These are phyloP conservation scores for Ophiostoma australiae DNA, from an alignment of 2,329 filamentous ascomycete species.

Conservation along the genomic window DNA sequence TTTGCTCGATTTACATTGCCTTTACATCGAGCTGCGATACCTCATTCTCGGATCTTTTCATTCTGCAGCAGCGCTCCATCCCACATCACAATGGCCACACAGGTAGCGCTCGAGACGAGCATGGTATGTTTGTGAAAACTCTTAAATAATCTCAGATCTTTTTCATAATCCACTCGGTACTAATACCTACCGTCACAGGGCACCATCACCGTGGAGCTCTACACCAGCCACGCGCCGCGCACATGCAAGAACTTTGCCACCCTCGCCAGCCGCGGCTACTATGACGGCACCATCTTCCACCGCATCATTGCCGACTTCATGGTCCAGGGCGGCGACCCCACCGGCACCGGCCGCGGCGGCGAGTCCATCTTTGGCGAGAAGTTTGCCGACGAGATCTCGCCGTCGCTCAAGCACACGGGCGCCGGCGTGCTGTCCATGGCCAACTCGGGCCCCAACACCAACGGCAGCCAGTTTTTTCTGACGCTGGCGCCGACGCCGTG, in stretches of 20 bases:
- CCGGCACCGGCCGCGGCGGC: slow-evolving; percentile 86
- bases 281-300: slow-evolving; percentile 81
- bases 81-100: slow-evolving; percentile 60
- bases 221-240: slow-evolving; percentile 80
- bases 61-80: not conserved
- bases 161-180: not conserved
- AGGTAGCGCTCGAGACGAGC: slow-evolving; percentile 75
- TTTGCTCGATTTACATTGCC: not conserved
- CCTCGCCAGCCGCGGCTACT: slow-evolving; percentile 78
- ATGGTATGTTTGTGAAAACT: slow-evolving; percentile 60
- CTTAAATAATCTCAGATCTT: too few species aligned
- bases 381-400: slow-evolving; percentile 83
- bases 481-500: slow-evolving; percentile 91
- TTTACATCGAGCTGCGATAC: not conserved
- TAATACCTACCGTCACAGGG: slow-evolving; percentile 51
- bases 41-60: not conserved
- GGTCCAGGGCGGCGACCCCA: slow-evolving; percentile 91
- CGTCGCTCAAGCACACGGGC: slow-evolving; percentile 75
- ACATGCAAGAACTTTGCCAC: slow-evolving; percentile 85
- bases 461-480: slow-evolving; percentile 94
- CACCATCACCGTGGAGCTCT: slow-evolving; percentile 80
- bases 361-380: slow-evolving; percentile 86
- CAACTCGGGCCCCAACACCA: slow-evolving; percentile 87
- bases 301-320: slow-evolving; percentile 95
- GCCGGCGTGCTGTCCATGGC: slow-evolving; percentile 96